Base-by-base conservation (phyloP, 352 stramenopile species). In the Pythium periplocum region DNA sequence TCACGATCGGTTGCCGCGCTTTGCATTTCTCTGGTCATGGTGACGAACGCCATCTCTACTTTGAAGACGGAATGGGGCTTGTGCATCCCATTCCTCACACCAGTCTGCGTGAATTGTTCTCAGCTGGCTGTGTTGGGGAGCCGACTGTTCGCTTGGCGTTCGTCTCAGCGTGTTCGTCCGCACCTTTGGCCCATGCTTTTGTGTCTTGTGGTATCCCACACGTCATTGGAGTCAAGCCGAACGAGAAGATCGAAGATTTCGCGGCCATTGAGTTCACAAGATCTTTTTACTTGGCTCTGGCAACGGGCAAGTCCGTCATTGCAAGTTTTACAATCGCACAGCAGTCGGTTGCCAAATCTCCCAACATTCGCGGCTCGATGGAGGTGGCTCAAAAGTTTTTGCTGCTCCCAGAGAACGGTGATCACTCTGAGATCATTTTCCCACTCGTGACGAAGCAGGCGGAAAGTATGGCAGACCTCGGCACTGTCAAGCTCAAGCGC, bases 21-120 rank as follows among this genome's bases (percentile, higher is more conserved):
- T 67, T 98, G 34, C 95, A 98, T 60, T 98, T 97, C 62, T 98
- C 90, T 3, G 95, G 95, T 10, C 95, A 98, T 59, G 95, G 95
- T 0, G 89, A 97, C 59, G 85, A 91, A 42, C 78, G 91, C 10
- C 90, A 89, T 51, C 51, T 98, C 10, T 97, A 96, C 53, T 98
- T 98, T 66, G 95, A 98, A 81, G 91, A 98, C 62, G 79, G 79
- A 38, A 86, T 89, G 76, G 79, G 79, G 0, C 60, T 90, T 2
- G 83, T 93, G 12, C 83, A 93, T 46, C 79, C 83, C 2, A 88
- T 93, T 37, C 74, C 77, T 0, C 79, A 89, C 63, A 81, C 64
- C 48, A 74, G 75, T 31, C 65, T 93, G 0, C 73, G 85, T 54
- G 78, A 92, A 26, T 45, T 90, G 0, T 90, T 89, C 56, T 80